These are phyloP conservation scores for Coix lacrymajobi DNA, from an alignment of 176 grass and related monocot species.

Conservation along the genomic window DNA sequence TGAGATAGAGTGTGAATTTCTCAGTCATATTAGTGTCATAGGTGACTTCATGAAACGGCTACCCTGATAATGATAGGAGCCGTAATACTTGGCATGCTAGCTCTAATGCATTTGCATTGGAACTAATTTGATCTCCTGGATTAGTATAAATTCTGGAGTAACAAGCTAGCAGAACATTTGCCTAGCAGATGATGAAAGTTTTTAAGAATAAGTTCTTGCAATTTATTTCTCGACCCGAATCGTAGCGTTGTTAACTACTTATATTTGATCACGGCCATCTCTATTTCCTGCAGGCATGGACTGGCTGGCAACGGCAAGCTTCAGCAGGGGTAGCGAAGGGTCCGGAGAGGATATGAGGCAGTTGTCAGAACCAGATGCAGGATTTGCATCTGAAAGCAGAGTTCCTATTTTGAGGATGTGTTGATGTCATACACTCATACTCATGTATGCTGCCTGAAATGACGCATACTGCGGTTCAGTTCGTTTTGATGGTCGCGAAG, in stretches of 20 bases:
- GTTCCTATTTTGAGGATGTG: neutral
- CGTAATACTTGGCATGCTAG: neutral
- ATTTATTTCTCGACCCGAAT: neutral
- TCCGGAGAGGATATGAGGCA: neutral
- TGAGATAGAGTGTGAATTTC: neutral
- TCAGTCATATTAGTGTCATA: neutral
- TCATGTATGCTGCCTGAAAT: neutral
- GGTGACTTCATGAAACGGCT: neutral
- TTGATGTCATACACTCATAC: neutral
- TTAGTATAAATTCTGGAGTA: neutral
- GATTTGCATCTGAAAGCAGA: neutral
- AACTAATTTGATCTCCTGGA: neutral
- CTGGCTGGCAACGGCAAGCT: neutral
- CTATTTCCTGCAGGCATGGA: neutral
- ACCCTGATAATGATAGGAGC: neutral
- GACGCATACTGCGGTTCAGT: neutral
- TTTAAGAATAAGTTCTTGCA: neutral
- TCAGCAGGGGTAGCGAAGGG: neutral
- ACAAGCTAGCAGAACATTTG: neutral
- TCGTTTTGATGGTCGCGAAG: neutral
- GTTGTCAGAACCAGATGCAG: neutral
- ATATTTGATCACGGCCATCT: neutral
- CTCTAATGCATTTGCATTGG: neutral
- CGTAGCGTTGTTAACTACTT: neutral
- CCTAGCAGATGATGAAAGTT: neutral